These are phyloP conservation scores for Lactifluus subvellereus DNA, from an alignment of 768 basidiomycete genomes.

Conservation along the genomic window DNA sequence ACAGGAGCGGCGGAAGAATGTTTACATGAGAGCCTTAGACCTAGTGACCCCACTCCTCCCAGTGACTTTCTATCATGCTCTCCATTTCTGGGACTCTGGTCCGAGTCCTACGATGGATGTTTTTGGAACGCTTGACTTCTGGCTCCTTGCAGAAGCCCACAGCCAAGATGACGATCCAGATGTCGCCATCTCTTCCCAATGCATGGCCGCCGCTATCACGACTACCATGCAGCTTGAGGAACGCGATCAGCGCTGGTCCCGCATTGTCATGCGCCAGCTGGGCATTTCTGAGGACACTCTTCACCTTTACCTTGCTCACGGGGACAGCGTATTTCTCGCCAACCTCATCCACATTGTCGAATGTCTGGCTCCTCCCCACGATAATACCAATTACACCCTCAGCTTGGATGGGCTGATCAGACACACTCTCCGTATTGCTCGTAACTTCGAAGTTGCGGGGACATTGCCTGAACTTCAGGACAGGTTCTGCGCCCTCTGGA, in stretches of 20 bases:
- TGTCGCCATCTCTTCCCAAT: constrained; percentile 12
- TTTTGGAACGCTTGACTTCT: constrained; percentile 11
- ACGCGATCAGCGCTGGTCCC: constrained; percentile 13
- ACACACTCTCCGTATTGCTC: constrained; percentile 12
- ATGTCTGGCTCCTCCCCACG: constrained; percentile 1
- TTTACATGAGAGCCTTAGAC: constrained; percentile 14
- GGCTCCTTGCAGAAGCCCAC: constrained; percentile 14
- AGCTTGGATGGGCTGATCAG: constrained; percentile 11
- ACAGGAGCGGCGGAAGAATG: constrained; percentile 8
- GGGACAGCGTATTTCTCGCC: constrained; percentile 17
- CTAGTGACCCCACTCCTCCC: constrained; percentile 11
- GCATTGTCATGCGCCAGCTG: constrained; percentile 8
- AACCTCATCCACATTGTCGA: constrained; percentile 18
- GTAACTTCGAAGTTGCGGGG: constrained; percentile 3
- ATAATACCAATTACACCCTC: neutral
- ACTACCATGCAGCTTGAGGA: neutral
- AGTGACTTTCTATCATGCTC: constrained; percentile 13
- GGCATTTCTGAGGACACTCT: constrained; percentile 5
- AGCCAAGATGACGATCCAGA: constrained; percentile 17
- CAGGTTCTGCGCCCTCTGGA: constrained; percentile 15
- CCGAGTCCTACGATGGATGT: constrained; percentile 7
- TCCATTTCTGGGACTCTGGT: constrained; percentile 10
- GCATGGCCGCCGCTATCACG: constrained; percentile 13
- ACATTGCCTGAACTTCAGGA: constrained; percentile 16
- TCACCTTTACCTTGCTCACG: constrained; percentile 4